These are phyloP conservation scores for Talaromyces sp. DNA, from an alignment of 2,329 filamentous ascomycete species.

Conservation along the genomic window DNA sequence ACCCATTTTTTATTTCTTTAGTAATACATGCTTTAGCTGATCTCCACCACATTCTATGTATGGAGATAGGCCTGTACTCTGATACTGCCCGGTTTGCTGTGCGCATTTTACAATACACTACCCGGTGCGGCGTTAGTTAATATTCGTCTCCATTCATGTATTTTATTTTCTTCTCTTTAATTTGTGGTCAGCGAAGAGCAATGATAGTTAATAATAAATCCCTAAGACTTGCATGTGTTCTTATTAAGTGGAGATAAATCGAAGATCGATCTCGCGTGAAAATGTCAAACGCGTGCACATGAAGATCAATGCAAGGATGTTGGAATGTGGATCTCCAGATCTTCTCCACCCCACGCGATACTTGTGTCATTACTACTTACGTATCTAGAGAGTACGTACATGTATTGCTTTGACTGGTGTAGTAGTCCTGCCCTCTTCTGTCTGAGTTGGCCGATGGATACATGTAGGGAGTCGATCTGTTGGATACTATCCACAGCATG, in stretches of 20 bases:
- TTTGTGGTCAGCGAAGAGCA: not conserved
- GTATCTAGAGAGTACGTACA: too few relatives aligned
- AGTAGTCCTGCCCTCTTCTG: too few relatives aligned
- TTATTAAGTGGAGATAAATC: not conserved
- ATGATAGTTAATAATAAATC: not conserved
- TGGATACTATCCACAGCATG: too few relatives aligned
- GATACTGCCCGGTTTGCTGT: not conserved
- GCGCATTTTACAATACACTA: not conserved
- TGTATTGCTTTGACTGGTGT: too few relatives aligned
- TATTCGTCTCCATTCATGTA: constrained; percentile 8
- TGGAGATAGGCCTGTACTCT: not conserved
- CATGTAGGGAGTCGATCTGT: too few relatives aligned
- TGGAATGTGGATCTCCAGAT: not conserved
- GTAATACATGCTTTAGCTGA: not conserved
- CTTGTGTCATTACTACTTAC: too few relatives aligned
- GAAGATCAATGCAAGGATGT: not conserved
- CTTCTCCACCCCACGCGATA: too few relatives aligned
- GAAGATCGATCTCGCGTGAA: not conserved
- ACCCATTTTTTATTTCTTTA: constrained; percentile 8
- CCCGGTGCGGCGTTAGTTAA: not conserved
- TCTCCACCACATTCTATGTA: not conserved
- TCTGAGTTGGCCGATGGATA: too few relatives aligned
- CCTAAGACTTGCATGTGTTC: not conserved
- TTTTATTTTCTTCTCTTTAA: constrained; percentile 4
- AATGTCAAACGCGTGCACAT: not conserved